Evolutionary conservation across 2,329 filamentous ascomycete genomes (phyloP), one percentile per base, ranked within the genome.

Genomic region (Zymoseptoria brevis): DNA sequence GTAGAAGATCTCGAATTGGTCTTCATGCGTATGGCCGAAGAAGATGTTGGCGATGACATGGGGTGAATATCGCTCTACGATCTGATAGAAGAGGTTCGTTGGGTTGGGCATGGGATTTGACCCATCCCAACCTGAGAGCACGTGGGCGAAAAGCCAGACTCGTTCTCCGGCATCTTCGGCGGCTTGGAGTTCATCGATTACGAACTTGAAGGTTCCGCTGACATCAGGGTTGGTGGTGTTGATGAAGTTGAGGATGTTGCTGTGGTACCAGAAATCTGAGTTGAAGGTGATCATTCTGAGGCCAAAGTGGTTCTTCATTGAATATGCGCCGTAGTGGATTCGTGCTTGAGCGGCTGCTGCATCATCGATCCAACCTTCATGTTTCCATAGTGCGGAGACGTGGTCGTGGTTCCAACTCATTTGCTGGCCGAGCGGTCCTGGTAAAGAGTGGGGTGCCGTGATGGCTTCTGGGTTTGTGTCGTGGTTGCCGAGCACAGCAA

Each of bases 341-440:
- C 75, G 70, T 2, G 81, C 81, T 66, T 81, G 67, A 2, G 73
- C 68, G 0, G 78, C 79, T 4, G 76, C 75, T 13, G 72, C 64
- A 9, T 69, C 67, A 59, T 76, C 75, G 54, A 84, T 76, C 81
- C 81, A 84, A 19, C 79, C 79, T 60, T 83, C 79, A 58, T 83
- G 77, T 62, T 79, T 73, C 82, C 82, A 84, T 0, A 84, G 72
- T 11, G 71, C 72, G n/a, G 81, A 75, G 16, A 84, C 73, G 63
- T 83, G 81, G 24, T 82, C 74, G 63, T 80, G 83, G 63, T 83
- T 83, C 82, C 82, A 84, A 56, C 77, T 81, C 62, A 81, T 78
- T 63, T 85, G 82, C 60, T 79, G 70, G 1, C 81, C 80, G 1
- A 84, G 71, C 0, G 75, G 74, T 0, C 79, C 81, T 8, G 81